Evolutionary conservation across 257 asterid species (phyloP).

Genomic region (Linderniella brevidens): DNA sequence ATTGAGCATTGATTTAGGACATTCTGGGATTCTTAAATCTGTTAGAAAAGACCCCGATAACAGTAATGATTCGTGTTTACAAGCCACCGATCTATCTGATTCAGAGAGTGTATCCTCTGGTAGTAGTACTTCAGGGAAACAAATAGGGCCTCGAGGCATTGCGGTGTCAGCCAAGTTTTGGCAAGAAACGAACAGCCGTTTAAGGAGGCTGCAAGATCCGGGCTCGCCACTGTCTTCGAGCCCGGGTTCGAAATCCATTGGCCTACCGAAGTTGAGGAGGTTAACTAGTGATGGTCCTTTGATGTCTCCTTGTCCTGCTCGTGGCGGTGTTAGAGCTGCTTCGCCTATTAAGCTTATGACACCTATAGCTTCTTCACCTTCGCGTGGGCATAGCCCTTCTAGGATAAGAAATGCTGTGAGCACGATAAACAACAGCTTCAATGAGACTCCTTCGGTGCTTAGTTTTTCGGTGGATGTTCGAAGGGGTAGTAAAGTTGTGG

Average conservation of each 20-base stretch:
- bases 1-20: conserved; percentile 44
- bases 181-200: conserved; percentile 86
- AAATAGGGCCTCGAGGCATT: conserved; percentile 39
- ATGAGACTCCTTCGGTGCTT: conserved; percentile 83
- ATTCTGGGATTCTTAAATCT: conserved; percentile 34
- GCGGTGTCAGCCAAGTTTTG: conserved; percentile 73
- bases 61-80: conserved; percentile 44
- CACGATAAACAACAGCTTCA: conserved; percentile 45
- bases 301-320: conserved; percentile 47
- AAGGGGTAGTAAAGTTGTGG: conserved; percentile 80
- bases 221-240: conserved; percentile 59
- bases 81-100: conserved; percentile 66
- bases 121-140: conserved; percentile 46
- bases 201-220: conserved; percentile 86
- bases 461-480: conserved; percentile 85
- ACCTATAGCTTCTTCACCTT: conserved; percentile 56
- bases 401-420: conserved; percentile 71
- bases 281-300: conserved; percentile 34
- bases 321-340: conserved; percentile 49
- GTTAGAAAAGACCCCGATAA: conserved; percentile 22
- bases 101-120: conserved; percentile 94
- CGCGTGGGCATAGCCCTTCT: conserved; percentile 66
- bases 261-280: conserved; percentile 46
- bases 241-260: conserved; percentile 43
- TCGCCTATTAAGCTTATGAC: conserved; percentile 60